Evolutionary conservation across 345 rosid species (phyloP), one percentile per base, ranked within the genome.

Genomic region (Aethionema arabicum): DNA sequence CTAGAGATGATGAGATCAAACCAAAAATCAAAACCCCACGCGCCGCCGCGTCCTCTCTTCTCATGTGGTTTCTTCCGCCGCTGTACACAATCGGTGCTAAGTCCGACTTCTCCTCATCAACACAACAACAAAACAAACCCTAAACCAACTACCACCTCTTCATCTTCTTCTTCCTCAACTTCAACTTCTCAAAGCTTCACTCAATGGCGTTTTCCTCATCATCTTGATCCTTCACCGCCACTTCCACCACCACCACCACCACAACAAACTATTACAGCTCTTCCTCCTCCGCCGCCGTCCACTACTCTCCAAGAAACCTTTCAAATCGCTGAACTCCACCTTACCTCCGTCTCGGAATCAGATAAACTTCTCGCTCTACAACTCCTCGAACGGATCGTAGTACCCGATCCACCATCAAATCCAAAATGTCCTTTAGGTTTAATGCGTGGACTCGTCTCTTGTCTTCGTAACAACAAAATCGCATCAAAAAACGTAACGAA

Each of bases 181-280:
- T 81, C 91, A 59, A 72, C 90, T 50, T 87, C 95, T 31, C 97
- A 91, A 42, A 85, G 93, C 79, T 91, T 91, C 83, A 88, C 96
- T 39, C 96, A 84, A 39, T 87, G 98, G 98, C 79, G 73, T 11
- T 84, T 91, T 70, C 93, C 96, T 5, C 82, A 85, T 43, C 76
- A 73, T 27, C 60, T 55, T 16, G 64, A 73, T 35, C 76, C 72
- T 61, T 68, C 82, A 6, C 62, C 75, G 54, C 75, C 89, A 27
- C 80, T 80, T 2, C 56, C 80, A 42, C 81, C 75, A 52, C 46
- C 66, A 70, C 79, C 52, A 32, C 38, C 38, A 32, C 66, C 45
- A 1, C 43, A 58, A 1, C 46, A 56, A 35, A 68, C 74, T 4
- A n/a, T n/a, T n/a, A 52, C 52, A 6, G 66, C 62, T 3, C 78